phyloP scores from a whole-genome alignment of 768 basidiomycete species.

The Phylloporus scabripes region DNA sequence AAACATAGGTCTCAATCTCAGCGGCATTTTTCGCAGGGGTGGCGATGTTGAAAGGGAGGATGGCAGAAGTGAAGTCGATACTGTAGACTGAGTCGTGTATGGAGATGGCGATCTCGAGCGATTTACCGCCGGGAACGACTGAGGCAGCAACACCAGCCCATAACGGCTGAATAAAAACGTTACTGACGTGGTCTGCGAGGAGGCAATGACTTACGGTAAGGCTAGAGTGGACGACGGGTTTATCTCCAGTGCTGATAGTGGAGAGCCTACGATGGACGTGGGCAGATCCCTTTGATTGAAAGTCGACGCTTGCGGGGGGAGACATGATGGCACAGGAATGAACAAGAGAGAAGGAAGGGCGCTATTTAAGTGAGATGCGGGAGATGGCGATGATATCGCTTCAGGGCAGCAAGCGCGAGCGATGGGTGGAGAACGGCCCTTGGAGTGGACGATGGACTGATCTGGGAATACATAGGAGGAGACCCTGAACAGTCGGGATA shows the following conservation, averaged over 20 bases:
- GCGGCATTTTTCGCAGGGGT: slow-evolving; percentile 51
- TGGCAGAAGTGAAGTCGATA: slow-evolving; percentile 65
- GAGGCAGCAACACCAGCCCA: slow-evolving; percentile 78
- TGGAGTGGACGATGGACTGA: not conserved
- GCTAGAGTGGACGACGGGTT: slow-evolving; percentile 56
- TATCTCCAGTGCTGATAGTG: slow-evolving; percentile 41
- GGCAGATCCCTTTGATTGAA: slow-evolving; percentile 60
- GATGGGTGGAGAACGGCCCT: slow-evolving; percentile 2
- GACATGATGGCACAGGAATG: slow-evolving; percentile 42
- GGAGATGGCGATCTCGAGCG: slow-evolving; percentile 70
- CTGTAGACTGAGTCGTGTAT: slow-evolving; percentile 83
- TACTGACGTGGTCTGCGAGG: not conserved
- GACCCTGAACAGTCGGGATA: slow-evolving; percentile 24
- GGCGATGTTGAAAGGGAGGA: slow-evolving; percentile 47
- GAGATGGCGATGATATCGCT: slow-evolving; percentile 6
- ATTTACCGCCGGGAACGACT: slow-evolving; percentile 51
- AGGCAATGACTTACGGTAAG: slow-evolving; percentile 49
- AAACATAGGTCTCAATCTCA: slow-evolving; percentile 58
- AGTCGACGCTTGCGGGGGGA: slow-evolving; percentile 36
- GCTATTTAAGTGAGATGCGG: slow-evolving; percentile 29
- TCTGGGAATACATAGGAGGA: slow-evolving; percentile 2
- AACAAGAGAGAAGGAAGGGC: slow-evolving; percentile 16
- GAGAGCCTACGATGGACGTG: slow-evolving; percentile 67
- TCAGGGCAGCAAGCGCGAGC: slow-evolving; percentile 2
- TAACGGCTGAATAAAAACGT: slow-evolving; percentile 57